Evolutionary conservation across 257 asterid species (phyloP).

Genomic region (Capsicum baccatum): DNA sequence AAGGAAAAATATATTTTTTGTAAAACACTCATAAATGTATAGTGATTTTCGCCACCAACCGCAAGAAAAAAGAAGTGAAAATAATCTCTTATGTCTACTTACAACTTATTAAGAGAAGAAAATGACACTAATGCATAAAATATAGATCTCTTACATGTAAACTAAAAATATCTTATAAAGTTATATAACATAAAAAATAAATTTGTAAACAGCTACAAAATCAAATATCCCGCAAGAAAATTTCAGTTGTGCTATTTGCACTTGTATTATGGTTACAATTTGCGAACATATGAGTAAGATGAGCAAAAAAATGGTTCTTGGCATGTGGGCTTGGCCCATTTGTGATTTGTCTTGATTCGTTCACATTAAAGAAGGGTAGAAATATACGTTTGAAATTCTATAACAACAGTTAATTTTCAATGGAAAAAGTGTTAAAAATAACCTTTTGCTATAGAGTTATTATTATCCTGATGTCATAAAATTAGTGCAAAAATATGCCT

Average conservation of each 20-base stretch:
- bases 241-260: neutral
- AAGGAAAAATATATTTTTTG: neutral
- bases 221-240: neutral
- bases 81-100: too few relatives aligned
- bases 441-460: too few relatives aligned
- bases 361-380: neutral
- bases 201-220: neutral
- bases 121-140: too few relatives aligned
- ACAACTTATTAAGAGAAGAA: too few relatives aligned
- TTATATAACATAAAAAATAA: neutral
- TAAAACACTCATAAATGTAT: neutral
- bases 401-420: neutral
- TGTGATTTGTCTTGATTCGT: neutral
- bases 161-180: too few relatives aligned
- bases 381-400: neutral
- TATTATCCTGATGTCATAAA: too few relatives aligned
- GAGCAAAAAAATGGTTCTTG: neutral
- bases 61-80: too few relatives aligned
- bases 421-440: too few relatives aligned
- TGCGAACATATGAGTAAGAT: neutral
- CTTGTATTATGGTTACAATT: neutral
- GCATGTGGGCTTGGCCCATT: conserved; percentile 21
- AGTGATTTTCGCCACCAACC: neutral
- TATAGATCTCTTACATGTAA: too few relatives aligned
- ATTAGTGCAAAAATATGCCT: too few relatives aligned